Base-by-base conservation (phyloP, 768 basidiomycete genomes). In the Termitomyces sp. region DNA sequence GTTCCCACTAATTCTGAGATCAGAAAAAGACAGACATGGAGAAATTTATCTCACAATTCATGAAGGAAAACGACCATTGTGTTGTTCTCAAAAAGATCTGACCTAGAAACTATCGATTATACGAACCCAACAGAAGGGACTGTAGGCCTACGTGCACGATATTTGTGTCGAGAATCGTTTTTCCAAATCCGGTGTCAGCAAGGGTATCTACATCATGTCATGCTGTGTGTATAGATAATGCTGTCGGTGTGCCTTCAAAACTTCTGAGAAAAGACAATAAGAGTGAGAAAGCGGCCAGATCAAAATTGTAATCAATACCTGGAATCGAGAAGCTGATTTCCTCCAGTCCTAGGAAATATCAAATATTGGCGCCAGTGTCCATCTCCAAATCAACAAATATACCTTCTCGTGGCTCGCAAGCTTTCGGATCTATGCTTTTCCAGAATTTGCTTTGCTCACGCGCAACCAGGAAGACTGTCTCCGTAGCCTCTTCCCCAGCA, bases 191-290 rank as follows among this genome's bases (percentile, higher is more conserved):
- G 75, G 62, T 31, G 76, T 81, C 53, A 90, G 77, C 56, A 97
- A 73, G 1, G 94, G 94, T 10, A 97, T 78, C 64, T 88, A 83
- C 69, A 91, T 82, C 82, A 98, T 86, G 10, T 82, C 73, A 67
- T 91, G 83, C 28, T 79, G 78, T n/a, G 80, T 77, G 71, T 84
- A 91, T 35, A 99, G 72, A 57, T 89, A 87, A 61, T 91, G 79
- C 58, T 90, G 85, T n/a, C 96, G 82, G 69, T 98, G 91, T 14
- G 83, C 82, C 68, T 96, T 97, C 56, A 98, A 80, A 21, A 96
- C 80, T 66, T 94, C 94, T 89, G 55, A 19, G 19, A 35, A 38
- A 43, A 26, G 15, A 37, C 14, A 42, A 23, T 46, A 11, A 8
- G 1, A 35, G 4, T 58, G 10, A 58, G 23, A 41, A 48, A 33